Conservation (phyloP, 2,329 filamentous ascomycete genomes). For the Macrophomina phaseolina region DNA sequence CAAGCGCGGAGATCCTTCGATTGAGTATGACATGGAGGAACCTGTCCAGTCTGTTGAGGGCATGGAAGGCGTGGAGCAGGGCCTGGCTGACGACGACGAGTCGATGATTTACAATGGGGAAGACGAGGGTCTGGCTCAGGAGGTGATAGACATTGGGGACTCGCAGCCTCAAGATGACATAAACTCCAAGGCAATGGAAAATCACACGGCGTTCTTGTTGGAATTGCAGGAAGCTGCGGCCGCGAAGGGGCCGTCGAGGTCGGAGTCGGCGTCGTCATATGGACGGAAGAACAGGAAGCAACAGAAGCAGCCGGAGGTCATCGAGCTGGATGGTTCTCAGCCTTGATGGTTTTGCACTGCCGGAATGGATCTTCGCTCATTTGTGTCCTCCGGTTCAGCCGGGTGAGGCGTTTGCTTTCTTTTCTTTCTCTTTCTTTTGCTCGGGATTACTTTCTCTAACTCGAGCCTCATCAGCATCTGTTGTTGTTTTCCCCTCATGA, state of each 20-base stretch:
- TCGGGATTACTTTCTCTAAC: too few species aligned
- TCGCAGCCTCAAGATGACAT: neutral
- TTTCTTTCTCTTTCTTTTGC: too few species aligned
- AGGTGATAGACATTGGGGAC: neutral
- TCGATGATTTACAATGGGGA: neutral
- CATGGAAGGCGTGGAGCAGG: too few species aligned
- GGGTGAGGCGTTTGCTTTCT: neutral
- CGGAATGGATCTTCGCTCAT: too few species aligned
- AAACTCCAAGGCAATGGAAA: too few species aligned
- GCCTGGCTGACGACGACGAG: neutral
- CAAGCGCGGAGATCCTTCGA: neutral
- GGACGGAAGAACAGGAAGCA: neutral
- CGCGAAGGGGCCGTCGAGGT: neutral
- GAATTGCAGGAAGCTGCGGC: neutral
- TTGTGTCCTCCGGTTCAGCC: neutral
- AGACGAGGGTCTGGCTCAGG: neutral
- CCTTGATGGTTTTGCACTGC: neutral
- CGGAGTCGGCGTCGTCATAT: neutral
- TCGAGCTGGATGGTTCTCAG: conserved; percentile 8
- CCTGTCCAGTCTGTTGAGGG: neutral
- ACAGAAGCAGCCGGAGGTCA: neutral
- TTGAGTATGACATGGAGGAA: neutral
- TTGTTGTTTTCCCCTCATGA: too few species aligned
- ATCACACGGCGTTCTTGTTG: too few species aligned
- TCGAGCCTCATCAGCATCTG: too few species aligned